Base-by-base conservation (phyloP, 306 rosid species). In the Acacia acuminata region DNA sequence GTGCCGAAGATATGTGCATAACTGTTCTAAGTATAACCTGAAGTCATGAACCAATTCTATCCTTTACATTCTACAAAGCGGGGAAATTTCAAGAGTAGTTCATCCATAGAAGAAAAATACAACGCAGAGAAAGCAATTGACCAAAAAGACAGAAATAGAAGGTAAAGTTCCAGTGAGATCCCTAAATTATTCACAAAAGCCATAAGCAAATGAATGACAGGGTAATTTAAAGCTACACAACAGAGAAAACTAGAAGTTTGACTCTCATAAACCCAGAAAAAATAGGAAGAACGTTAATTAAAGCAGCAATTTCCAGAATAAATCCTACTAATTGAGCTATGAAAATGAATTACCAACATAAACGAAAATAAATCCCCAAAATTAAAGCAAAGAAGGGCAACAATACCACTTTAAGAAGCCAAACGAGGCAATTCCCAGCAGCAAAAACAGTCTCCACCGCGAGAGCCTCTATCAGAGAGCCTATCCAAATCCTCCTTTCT, bases 401-500 rank as follows among this genome's bases (percentile, higher is more conserved):
- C 36, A 61, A 25, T 61, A 61, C 68, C 68, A 13, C 36, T 25
- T 25, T 12, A 12, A 63, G 68, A 25, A 63, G 68, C 38, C 19
- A 27, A 27, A 13, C 71, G 78, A 91, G 87, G 45, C 88, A 90
- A 66, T 87, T 86, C 12, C 76, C 89, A 42, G 83, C 86, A 40
- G 83, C 20, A 45, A 86, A 68, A 74, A 86, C 11, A 63, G 89
- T 44, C 83, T 87, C 84, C 73, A 79, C 83, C 67, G 72, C 84
- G 83, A 87, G 34, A 72, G 89, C 89, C 82, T 90, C 90, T 77
- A 87, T 58, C 24, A 86, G 17, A 79, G 89, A 87, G 79, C 79
- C 68, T 14, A 75, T 24, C 83, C 79, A 78, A 58, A 78, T 11
- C 68, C 68, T 84, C 34, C 2, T 63, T 0, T 63, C 19, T 4